Evolutionary conservation across 352 stramenopile genomes (phyloP).

Genomic region (Globisporangium recalcitrans): DNA sequence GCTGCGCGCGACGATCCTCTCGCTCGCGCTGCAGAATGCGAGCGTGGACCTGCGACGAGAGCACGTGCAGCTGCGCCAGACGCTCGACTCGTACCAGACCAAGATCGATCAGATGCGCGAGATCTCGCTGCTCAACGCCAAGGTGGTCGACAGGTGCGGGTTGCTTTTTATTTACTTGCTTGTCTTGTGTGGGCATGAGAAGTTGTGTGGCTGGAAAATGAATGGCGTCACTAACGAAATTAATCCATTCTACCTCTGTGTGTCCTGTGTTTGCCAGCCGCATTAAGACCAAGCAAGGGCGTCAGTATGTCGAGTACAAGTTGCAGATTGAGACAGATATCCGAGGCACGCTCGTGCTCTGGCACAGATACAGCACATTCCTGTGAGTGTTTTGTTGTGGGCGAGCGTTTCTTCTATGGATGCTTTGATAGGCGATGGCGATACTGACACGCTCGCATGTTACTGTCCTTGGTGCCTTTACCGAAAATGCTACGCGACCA

Average conservation of each 20-base stretch:
- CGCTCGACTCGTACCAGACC: conserved; percentile 81
- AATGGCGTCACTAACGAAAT: neutral
- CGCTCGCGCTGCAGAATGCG: conserved; percentile 68
- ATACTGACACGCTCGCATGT: neutral
- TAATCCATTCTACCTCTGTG: neutral
- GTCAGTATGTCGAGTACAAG: conserved; percentile 83
- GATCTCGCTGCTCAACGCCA: conserved; percentile 79
- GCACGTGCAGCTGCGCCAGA: conserved; percentile 80
- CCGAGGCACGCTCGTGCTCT: conserved; percentile 77
- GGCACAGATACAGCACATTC: conserved; percentile 88
- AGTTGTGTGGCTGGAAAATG: neutral
- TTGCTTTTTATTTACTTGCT: neutral
- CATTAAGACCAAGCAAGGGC: conserved; percentile 83
- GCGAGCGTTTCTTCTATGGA: neutral
- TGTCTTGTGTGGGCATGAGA: neutral
- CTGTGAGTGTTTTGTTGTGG: conserved; percentile 36
- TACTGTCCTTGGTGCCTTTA: neutral
- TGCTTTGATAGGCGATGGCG: neutral
- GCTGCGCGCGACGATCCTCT: conserved; percentile 69
- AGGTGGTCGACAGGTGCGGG: conserved; percentile 76
- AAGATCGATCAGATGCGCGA: conserved; percentile 88
- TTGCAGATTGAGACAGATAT: conserved; percentile 84
- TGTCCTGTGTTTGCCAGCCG: conserved; percentile 35
- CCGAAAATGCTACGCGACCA: neutral
- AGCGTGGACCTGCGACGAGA: conserved; percentile 76